phyloP scores from a whole-genome alignment of 1,284 basidiomycete species.

The Tremellales sp. region DNA sequence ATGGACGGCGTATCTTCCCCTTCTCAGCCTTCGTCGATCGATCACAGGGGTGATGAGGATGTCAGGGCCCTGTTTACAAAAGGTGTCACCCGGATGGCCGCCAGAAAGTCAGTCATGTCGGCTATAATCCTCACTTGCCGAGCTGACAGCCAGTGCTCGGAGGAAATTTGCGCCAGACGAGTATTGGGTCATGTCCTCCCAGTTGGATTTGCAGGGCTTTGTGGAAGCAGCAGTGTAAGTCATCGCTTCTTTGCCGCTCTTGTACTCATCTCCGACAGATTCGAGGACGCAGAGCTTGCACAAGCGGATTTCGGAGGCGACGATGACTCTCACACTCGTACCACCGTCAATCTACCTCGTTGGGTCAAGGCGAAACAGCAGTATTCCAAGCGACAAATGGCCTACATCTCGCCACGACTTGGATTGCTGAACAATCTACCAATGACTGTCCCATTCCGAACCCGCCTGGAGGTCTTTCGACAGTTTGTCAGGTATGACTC shows the following conservation, averaged over 20 bases:
- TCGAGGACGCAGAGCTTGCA: slow-evolving; percentile 50
- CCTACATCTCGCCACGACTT: slow-evolving; percentile 74
- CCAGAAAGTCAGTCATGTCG: slow-evolving; percentile 66
- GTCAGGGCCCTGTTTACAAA: slow-evolving; percentile 67
- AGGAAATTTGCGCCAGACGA: slow-evolving; percentile 71
- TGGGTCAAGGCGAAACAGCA: slow-evolving; percentile 43
- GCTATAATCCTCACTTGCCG: slow-evolving; percentile 14
- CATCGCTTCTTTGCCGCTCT: neutral
- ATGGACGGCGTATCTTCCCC: slow-evolving; percentile 51
- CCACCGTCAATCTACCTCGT: slow-evolving; percentile 27
- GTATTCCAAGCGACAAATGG: slow-evolving; percentile 65
- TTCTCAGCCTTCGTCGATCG: slow-evolving; percentile 4
- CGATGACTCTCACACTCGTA: slow-evolving; percentile 19
- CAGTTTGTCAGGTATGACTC: slow-evolving; percentile 59
- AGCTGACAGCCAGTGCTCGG: slow-evolving; percentile 59
- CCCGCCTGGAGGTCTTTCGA: slow-evolving; percentile 83
- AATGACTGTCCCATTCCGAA: slow-evolving; percentile 90
- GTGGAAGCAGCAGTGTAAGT: slow-evolving; percentile 80
- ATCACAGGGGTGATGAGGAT: slow-evolving; percentile 55
- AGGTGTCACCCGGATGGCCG: slow-evolving; percentile 73
- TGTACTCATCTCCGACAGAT: slow-evolving; percentile 21
- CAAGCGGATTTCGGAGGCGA: slow-evolving; percentile 2
- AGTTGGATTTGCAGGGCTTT: slow-evolving; percentile 76
- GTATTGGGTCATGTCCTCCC: slow-evolving; percentile 76
- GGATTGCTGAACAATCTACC: slow-evolving; percentile 94